Base-by-base conservation (phyloP, 768 basidiomycete species). In the Collybiopsis confluens region DNA sequence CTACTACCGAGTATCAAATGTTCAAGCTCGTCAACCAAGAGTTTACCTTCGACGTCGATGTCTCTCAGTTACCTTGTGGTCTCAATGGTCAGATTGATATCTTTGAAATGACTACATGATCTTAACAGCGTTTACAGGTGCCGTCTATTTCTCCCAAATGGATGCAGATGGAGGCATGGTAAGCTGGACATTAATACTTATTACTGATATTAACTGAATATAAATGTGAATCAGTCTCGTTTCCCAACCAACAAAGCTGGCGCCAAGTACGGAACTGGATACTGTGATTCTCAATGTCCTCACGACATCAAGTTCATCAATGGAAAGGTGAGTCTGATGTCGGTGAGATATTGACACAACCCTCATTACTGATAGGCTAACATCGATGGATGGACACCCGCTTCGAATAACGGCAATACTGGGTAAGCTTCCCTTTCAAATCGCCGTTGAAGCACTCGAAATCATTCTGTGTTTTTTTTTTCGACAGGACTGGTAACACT, bases 51-150 rank as follows among this genome's bases (percentile, higher is more conserved):
- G 73, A 74, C 61, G 73, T 75, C 58, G 73, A 75, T 61, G 64
- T 75, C 53, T 71, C 73, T 54, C 64, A 71, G 51, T 71, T 75
- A 48, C 68, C 68, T 18, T 75, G 74, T 58, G 74, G 74, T 60
- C 69, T 75, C 59, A 75, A 75, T 61, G 74, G 74, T 61, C 74
- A 74, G 35, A 64, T 75, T 55, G 74, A 75, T 66, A 72, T 75
- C 63, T 58, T 64, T 48, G 64, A 70, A 60, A 75, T 75, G 74
- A n/a, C n/a, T n/a, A n/a, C n/a, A n/a, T n/a, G n/a, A n/a, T n/a
- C n/a, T n/a, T n/a, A n/a, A n/a, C n/a, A n/a, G n/a, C n/a, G n/a
- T n/a, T n/a, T n/a, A n/a, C n/a, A n/a, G n/a, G 30, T 13, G 30
- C 30, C 13, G 30, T 33, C 30, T 33, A 33, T 13, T 33, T 33